Percentiles rank a stretch among this genome's conserved stretches.
These are phyloP conservation scores for Viola pubescens DNA, from an alignment of 441 rosid genomes.

Conservation along the genomic window DNA sequence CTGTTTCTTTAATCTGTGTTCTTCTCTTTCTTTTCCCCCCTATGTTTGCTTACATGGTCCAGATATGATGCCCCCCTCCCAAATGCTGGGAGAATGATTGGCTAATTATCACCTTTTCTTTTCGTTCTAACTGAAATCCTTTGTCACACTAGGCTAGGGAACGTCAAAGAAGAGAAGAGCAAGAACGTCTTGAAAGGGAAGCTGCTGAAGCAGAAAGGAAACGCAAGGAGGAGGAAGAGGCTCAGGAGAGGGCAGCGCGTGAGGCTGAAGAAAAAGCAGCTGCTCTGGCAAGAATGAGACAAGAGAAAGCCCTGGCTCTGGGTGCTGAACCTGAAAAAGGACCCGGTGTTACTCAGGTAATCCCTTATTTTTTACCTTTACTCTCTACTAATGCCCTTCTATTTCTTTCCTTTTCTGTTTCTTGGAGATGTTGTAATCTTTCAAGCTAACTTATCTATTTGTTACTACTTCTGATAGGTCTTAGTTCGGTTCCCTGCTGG, in stretches of 20 bases:
- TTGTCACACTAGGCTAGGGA: slow-evolving; percentile 67
- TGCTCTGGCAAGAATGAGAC: slow-evolving; percentile 58
- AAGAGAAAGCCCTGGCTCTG: slow-evolving; percentile 78
- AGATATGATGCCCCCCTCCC: background rate
- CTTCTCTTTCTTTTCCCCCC: background rate
- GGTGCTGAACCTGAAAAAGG: slow-evolving; percentile 91
- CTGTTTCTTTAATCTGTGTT: slow-evolving; percentile 1
- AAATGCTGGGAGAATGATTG: background rate
- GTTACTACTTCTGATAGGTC: slow-evolving; percentile 32
- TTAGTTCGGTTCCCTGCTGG: slow-evolving; percentile 87
- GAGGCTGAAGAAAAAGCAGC: slow-evolving; percentile 89
- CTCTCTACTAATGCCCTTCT: background rate
- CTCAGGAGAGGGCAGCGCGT: slow-evolving; percentile 60
- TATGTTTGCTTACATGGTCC: background rate
- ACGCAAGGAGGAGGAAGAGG: slow-evolving; percentile 84
- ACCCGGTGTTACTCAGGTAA: slow-evolving; percentile 79
- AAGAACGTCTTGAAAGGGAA: slow-evolving; percentile 74
- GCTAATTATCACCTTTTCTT: background rate
- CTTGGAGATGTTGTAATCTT: background rate
- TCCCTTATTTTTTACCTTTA: background rate
- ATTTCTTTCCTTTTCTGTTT: background rate
- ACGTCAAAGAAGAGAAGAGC: slow-evolving; percentile 71
- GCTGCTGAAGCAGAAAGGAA: slow-evolving; percentile 91
- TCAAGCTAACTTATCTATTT: background rate
- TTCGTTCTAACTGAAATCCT: background rate